Evolutionary conservation across 305 asterid genomes (phyloP), one percentile per base, ranked within the genome.

Genomic region (Solanum hybrid): DNA sequence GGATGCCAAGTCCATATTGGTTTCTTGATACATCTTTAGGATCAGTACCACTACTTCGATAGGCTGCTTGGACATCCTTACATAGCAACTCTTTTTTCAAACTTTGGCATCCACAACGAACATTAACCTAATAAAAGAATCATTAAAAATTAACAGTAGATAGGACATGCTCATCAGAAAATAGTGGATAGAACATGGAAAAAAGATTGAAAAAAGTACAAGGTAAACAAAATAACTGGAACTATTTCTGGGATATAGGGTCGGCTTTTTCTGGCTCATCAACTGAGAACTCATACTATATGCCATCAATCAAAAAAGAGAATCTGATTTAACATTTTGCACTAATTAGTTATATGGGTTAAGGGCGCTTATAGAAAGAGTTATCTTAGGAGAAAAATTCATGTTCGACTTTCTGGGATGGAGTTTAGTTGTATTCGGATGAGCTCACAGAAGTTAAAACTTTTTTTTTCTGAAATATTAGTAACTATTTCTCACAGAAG

Each of bases 1-100:
- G 93, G 89, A 96, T 96, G 88, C 97, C 98, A 37, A 92, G 89
- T 79, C 98, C 99, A 86, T 90, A 96, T 90, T 94, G 96, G 92
- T 84, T 95, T 94, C 94, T 96, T 14, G 93, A 89, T 88, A 95
- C 79, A 91, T 93, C 96, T 95, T 94, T 95, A 82, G 96, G 96
- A 91, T 96, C 97, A 91, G 90, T 80, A 88, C 96, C 95, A n/a
- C 90, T 68, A 77, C 81, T 92, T n/a, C 87, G 90, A 89, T 97
- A 93, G 78, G 97, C 94, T 79, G 92, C 93, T 92, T 97, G 99
- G 57, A 96, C 98, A 20, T 96, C 97, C 87, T 93, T 93, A 90
- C 99, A 97, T 24, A 91, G 14, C 98, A 98, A 95, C 91, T 97
- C 99, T 89, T 93, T 95, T 91, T 97, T 97, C 87, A 97, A 82